Evolutionary conservation across 768 basidiomycete species (phyloP).

Genomic region (Termitomyces sp.): DNA sequence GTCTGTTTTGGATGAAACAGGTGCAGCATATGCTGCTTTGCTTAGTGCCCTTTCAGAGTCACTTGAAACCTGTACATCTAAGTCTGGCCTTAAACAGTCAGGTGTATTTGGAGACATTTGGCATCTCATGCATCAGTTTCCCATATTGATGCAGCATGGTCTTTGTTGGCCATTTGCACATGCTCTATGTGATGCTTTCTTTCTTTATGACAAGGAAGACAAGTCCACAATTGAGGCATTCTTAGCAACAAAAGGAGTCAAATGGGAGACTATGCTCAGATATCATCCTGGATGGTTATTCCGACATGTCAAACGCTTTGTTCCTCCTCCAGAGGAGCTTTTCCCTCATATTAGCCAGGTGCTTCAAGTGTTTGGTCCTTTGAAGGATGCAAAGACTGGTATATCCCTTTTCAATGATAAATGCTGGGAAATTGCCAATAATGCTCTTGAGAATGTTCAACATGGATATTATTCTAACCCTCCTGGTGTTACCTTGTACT

Average conservation of each 20-base stretch:
- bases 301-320: background rate
- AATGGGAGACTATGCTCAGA: slow-evolving; percentile 5
- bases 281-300: background rate
- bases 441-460: background rate
- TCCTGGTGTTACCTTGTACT: background rate
- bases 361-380: background rate
- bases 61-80: background rate
- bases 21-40: background rate
- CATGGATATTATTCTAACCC: background rate
- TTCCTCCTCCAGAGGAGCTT: background rate
- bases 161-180: slow-evolving; percentile 12
- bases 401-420: background rate
- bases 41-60: background rate
- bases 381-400: background rate
- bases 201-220: slow-evolving; percentile 14
- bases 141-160: slow-evolving; percentile 15
- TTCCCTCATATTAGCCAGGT: background rate
- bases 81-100: background rate
- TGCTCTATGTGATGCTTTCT: slow-evolving; percentile 16
- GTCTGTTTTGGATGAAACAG: background rate
- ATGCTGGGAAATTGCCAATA: background rate
- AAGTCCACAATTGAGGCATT: slow-evolving; percentile 4
- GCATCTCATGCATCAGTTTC: slow-evolving; percentile 16
- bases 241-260: background rate
- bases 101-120: slow-evolving; percentile 11